Evolutionary conservation across 2,329 filamentous ascomycete genomes (phyloP).

Genomic region (Acarospora socialis): DNA sequence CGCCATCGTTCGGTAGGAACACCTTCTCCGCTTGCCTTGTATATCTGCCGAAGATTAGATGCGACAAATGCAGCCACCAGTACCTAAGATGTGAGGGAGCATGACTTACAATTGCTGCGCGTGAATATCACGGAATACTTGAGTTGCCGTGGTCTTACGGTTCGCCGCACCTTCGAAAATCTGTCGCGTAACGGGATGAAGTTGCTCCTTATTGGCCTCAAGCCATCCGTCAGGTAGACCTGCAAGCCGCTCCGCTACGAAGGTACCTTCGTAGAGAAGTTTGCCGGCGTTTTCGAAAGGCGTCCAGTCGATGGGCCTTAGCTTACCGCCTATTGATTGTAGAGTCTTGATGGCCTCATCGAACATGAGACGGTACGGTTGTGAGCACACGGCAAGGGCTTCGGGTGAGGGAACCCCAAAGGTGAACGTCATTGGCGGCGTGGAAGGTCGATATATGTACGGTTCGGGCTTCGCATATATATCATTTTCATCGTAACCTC

Average conservation of each 20-base stretch:
- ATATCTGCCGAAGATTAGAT: conserved; percentile 15
- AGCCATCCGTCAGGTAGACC: conserved; percentile 27
- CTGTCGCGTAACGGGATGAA: conserved; percentile 36
- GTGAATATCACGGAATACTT: conserved; percentile 36
- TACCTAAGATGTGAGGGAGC: conserved; percentile 6
- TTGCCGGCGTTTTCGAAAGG: conserved; percentile 38
- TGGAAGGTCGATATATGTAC: conserved; percentile 16
- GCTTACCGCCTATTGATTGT: conserved; percentile 27
- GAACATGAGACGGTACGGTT: conserved; percentile 30
- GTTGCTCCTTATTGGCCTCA: conserved; percentile 21
- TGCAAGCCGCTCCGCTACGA: conserved; percentile 42
- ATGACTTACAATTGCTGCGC: conserved; percentile 25
- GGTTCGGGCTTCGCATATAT: conserved; percentile 34
- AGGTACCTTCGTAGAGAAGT: conserved; percentile 42
- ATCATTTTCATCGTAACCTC: conserved; percentile 36
- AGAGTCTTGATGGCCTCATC: conserved; percentile 27
- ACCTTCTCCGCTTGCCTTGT: conserved; percentile 28
- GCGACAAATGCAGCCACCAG: neutral
- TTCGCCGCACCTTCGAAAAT: conserved; percentile 29
- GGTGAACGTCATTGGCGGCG: conserved; percentile 27
- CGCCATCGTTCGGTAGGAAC: conserved; percentile 21
- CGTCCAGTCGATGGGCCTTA: conserved; percentile 33
- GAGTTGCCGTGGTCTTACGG: conserved; percentile 28
- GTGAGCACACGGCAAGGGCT: conserved; percentile 30
- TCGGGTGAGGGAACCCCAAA: conserved; percentile 35